Base-by-base conservation (phyloP, 306 rosid genomes). In the Fragaria iinumae region DNA sequence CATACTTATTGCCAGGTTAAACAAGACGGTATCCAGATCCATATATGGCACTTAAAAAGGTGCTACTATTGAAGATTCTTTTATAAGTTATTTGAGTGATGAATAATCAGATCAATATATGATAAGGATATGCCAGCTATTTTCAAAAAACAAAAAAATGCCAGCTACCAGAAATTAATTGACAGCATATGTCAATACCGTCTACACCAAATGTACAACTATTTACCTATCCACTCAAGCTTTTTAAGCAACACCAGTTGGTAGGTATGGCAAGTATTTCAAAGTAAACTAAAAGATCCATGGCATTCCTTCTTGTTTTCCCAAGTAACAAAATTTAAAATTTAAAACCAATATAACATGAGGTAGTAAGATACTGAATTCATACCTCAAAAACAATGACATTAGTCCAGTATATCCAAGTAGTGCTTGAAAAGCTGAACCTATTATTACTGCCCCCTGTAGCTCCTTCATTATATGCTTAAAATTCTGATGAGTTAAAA, bases 391-490 rank as follows among this genome's bases (percentile, higher is more conserved):
- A 83, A 96, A 76, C 17, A 96, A 75, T 12, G 99, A 91, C 97
- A 96, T 91, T 76, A 96, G 86, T 82, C 99, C 99, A 75, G 88
- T 87, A 86, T 96, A 96, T 83, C 99, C 99, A 71, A 96, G 91
- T 74, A 96, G 68, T 70, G 93, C 84, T 87, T 96, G 98, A 86
- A 96, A 96, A 62, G 98, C 84, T 34, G 99, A 91, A 71, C 91
- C 91, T 75, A 92, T 89, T 73, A 96, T 96, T 84, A 92, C 75
- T 75, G 98, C 97, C 70, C 99, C 99, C 85, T 96, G 99, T 77
- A 96, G 87, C 89, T 96, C 97, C 89, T 90, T 96, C 99, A 96
- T 96, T 82, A 93, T 86, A 80, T 92, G 99, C 86, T 83, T 89
- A 83, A 92, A 96, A 85, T 90, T 96, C 99, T 96, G 90, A 81